Conservation (phyloP, 495 filamentous ascomycete genomes). For the Polyplosphaeria fusca region DNA sequence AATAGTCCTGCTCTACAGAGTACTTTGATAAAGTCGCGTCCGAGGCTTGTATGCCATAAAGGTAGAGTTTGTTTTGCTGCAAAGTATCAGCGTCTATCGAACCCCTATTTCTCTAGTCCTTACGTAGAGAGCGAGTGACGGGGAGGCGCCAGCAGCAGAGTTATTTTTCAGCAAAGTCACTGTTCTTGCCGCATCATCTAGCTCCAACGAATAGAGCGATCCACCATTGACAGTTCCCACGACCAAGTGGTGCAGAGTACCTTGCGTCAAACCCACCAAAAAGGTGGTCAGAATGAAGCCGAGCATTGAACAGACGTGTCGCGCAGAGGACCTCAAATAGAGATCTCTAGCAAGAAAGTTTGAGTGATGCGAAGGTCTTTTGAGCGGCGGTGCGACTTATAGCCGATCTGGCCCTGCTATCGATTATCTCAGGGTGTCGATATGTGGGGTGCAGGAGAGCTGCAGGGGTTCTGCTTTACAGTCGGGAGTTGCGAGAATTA, state of each 20-base stretch:
- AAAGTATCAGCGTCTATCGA: background rate
- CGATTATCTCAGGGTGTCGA: no score
- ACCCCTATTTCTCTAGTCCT: background rate
- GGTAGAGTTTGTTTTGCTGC: background rate
- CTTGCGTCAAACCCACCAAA: background rate
- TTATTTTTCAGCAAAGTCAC: background rate
- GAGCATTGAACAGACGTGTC: no score
- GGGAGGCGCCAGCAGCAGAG: constrained; percentile 5
- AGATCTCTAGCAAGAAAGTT: no score
- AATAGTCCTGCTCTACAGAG: background rate
- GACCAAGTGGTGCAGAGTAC: constrained; percentile 1
- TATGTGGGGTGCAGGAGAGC: no score
- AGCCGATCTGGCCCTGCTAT: background rate
- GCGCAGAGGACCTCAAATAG: no score
- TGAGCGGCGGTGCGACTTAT: background rate
- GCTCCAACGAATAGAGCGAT: background rate
- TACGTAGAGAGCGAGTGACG: background rate
- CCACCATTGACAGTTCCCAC: constrained; percentile 1
- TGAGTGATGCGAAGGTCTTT: background rate
- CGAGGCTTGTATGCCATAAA: constrained; percentile 1
- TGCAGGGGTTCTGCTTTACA: no score
- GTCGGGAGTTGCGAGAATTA: no score
- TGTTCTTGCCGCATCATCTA: background rate
- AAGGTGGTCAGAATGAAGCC: background rate
- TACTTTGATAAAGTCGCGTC: constrained; percentile 6